These are phyloP conservation scores for Plasmodium coatneyi DNA, from an alignment of 169 alveolate genomes.

Conservation along the genomic window DNA sequence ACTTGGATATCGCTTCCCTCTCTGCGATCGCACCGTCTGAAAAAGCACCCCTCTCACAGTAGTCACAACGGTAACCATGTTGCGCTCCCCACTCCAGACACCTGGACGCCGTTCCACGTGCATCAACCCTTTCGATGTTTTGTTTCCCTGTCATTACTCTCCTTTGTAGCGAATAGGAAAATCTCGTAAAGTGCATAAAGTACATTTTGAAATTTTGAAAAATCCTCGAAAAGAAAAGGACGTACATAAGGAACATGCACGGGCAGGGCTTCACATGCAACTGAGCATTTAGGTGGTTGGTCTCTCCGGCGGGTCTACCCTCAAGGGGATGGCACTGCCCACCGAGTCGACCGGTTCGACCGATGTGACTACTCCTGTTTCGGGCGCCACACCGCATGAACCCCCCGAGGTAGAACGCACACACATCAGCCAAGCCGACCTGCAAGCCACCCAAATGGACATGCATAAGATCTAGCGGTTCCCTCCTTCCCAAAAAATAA, in stretches of 20 bases:
- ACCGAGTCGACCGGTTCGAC: neutral
- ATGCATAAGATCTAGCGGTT: neutral
- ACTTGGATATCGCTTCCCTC: neutral
- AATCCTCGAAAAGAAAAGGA: conserved; percentile 37
- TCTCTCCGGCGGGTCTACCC: neutral
- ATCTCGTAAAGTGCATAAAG: conserved; percentile 64
- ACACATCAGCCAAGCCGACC: conserved; percentile 5
- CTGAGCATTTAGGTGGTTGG: neutral
- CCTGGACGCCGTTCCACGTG: neutral
- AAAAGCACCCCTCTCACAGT: neutral
- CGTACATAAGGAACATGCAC: conserved; percentile 51
- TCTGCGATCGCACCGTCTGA: neutral
- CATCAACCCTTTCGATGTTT: neutral
- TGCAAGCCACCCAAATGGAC: neutral
- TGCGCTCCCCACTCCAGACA: neutral
- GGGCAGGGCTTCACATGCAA: conserved; percentile 42
- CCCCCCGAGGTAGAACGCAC: conserved; percentile 21
- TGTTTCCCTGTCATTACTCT: neutral
- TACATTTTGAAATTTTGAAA: conserved; percentile 61
- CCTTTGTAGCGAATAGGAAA: conserved; percentile 38
- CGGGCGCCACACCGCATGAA: neutral
- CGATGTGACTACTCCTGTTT: neutral
- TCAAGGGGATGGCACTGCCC: neutral
- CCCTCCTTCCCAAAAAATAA: conserved; percentile 38
- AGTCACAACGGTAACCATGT: neutral